A percentile compares a stretch with the other conserved stretches of the same genome.
Conservation (phyloP, 1,284 basidiomycete genomes). For the Ceratobasidium sp. region DNA sequence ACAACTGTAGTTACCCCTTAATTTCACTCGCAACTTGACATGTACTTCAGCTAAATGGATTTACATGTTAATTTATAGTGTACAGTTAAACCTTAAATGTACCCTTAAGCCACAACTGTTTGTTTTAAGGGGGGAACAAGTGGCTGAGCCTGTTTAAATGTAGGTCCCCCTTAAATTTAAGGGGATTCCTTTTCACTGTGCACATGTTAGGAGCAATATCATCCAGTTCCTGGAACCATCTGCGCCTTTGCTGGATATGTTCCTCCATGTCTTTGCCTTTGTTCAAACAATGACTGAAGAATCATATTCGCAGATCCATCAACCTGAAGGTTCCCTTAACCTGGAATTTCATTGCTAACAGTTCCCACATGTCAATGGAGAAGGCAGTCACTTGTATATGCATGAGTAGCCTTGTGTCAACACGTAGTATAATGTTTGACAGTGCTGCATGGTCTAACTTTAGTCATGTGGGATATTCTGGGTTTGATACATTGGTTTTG, state of each 20-base stretch:
- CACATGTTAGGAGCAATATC: background rate
- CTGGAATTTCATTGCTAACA: slow-evolving; percentile 1
- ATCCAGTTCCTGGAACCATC: slow-evolving; percentile 17
- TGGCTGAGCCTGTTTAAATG: no score
- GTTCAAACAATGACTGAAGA: slow-evolving; percentile 19
- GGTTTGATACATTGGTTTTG: background rate
- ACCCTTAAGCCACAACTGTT: no score
- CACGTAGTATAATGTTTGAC: background rate
- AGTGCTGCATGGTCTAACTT: background rate
- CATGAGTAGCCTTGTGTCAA: background rate
- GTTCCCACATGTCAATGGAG: background rate
- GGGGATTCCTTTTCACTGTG: no score
- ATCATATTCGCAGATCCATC: slow-evolving; percentile 8
- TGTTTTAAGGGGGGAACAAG: no score
- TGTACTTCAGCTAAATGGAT: no score
- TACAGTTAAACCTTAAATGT: no score
- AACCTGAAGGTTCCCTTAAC: slow-evolving; percentile 13
- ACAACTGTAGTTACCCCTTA: no score
- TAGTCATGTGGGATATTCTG: background rate
- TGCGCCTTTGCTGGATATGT: background rate
- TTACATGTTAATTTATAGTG: no score
- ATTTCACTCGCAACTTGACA: no score
- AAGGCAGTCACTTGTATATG: background rate
- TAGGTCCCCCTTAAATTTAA: no score
- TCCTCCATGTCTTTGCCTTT: slow-evolving; percentile 1